Evolutionary conservation across 1,139 yeast species (phyloP).

Genomic region (Saccharomyces hybrid): DNA sequence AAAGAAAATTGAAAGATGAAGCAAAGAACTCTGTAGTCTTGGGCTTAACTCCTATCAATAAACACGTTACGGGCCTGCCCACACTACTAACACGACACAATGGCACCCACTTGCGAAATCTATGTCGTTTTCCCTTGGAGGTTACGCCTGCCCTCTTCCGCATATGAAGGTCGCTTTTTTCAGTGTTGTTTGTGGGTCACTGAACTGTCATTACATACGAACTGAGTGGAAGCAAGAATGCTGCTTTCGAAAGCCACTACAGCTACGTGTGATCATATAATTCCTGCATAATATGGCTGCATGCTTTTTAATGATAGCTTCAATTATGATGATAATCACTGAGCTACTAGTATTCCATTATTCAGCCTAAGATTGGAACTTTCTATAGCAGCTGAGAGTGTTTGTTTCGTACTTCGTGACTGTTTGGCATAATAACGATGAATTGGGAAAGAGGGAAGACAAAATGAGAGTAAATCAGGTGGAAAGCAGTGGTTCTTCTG

Average conservation of each 20-base stretch:
- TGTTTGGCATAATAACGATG: background rate
- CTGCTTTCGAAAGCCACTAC: background rate
- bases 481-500: background rate
- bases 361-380: background rate
- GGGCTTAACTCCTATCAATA: background rate
- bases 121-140: background rate
- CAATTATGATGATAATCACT: background rate
- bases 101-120: background rate
- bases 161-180: constrained; percentile 1
- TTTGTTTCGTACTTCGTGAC: background rate
- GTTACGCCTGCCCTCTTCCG: background rate
- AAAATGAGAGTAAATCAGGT: background rate
- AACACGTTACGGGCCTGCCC: constrained; percentile 1
- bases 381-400: background rate
- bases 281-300: background rate
- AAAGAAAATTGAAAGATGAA: background rate
- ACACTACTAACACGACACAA: background rate
- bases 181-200: background rate
- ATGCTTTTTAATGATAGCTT: background rate
- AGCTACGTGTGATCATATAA: background rate
- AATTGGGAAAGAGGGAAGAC: background rate
- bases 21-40: background rate
- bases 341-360: background rate
- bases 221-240: background rate
- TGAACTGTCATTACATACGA: background rate